Conservation (phyloP, 1,284 basidiomycete species). For the Hemileia vastatrix region DNA sequence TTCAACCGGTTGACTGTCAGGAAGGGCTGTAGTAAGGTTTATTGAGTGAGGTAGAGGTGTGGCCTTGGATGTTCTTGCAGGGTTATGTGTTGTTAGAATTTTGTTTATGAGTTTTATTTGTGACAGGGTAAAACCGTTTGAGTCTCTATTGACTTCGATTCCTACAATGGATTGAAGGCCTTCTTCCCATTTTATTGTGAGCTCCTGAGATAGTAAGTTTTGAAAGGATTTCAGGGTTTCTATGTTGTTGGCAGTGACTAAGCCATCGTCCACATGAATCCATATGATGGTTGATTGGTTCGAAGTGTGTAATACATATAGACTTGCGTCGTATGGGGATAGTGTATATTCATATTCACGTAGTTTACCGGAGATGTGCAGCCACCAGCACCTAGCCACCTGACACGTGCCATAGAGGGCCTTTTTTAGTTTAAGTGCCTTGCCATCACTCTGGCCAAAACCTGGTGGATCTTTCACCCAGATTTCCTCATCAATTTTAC, state of each 20-base stretch:
- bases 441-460: background rate
- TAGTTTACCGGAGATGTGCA: background rate
- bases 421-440: background rate
- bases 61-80: background rate
- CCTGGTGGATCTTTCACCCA: background rate
- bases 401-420: slow-evolving; percentile 1
- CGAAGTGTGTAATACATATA: background rate
- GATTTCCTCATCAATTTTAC: background rate
- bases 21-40: background rate
- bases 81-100: background rate
- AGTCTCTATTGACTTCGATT: background rate
- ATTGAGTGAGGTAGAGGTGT: background rate
- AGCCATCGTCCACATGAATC: background rate
- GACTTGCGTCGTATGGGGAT: background rate
- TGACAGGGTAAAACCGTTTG: background rate
- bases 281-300: background rate
- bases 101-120: background rate
- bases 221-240: background rate
- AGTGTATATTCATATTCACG: background rate
- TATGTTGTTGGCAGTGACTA: background rate
- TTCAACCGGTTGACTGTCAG: background rate
- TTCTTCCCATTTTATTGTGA: background rate
- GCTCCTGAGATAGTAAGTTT: background rate
- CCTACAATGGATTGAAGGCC: background rate
- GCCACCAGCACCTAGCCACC: slow-evolving; percentile 11